Evolutionary conservation across 1,139 yeast species (phyloP), one percentile per base, ranked within the genome.

Genomic region (Nakaseomyces glabratus): DNA sequence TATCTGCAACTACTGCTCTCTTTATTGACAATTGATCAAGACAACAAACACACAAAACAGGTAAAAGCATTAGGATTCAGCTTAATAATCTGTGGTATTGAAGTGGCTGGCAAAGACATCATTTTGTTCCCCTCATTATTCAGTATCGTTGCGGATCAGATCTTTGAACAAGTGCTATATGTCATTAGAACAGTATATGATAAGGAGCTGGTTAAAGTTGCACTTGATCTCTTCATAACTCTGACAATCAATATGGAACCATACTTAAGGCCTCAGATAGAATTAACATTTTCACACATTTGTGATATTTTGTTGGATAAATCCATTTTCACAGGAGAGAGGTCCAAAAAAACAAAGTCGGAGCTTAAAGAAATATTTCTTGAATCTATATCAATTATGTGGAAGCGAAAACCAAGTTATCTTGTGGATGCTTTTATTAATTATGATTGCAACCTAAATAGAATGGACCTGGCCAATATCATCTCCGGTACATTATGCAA

Each of bases 401-500:
- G 90, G 93, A 73, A 84, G 4, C 71, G 94, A 40, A 74, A 82
- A 1, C 93, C 94, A 1, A 61, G 71, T 2, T 77, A 84, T 40
- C 84, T 86, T 56, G 73, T 85, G 8, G 71, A 73, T 35, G 58
- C 85, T 24, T 88, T 81, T 52, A 76, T 82, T 36, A 79, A 78
- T 39, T 90, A 77, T 55, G 98, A 90, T 57, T 88, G 96, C 57
- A 90, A 86, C 52, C 79, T 85, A 45, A 94, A 85, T 43, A 72
- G 90, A 45, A 70, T 80, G 1, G 95, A 90, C 55, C 62, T 90
- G 41, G 69, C 93, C 11, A 71, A 69, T 16, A 71, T 73, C 31
- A 62, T 82, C 15, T 60, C 90, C 34, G 79, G 80, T 33, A 73
- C 80, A 37, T 65, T 90, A 37, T 77, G 93, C 45, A 71, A 80